Evolutionary conservation across 192 early-diverging fungal species (phyloP), one percentile per base, ranked within the genome.

Genomic region (Funneliformis geosporum): DNA sequence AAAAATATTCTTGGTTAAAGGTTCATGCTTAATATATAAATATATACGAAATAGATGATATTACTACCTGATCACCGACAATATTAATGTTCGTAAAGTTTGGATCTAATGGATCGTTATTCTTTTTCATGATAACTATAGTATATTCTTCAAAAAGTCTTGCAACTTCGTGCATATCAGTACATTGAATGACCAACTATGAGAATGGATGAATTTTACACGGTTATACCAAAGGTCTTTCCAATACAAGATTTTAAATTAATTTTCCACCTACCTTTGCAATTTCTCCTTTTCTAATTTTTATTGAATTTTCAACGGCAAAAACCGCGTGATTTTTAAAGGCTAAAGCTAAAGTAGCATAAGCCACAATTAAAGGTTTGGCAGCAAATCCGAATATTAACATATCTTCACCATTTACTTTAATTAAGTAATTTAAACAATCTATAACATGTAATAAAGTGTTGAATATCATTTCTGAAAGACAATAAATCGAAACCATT

Each of bases 301-400:
- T 99, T 16, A 28, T 12, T 43, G 91, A 92, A 62, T 84, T 87
- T 21, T 55, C 6, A 39, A 9, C 21, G 2, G 70, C 75, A 79
- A 94, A 97, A 25, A 97, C 83, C 46, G 85, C 84, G 62, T 91
- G 83, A 83, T 97, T 97, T 86, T 96, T 94, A 82, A 93, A 97
- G 67, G 96, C 92, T 66, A 94, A 78, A 28, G 89, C 88, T 38
- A 99, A 83, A 3, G 96, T 94, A 27, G 97, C 92, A 80, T 98
- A 95, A 8, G 96, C 97, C 95, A 99, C 98, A 38, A 96, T 92
- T 88, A 98, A 95, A 21, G 98, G 97, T 75, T 97, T 98, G 11
- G 98, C 97, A 80, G 93, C 94, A 82, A 99, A 98, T 78, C 90
- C 91, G 85, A 99, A 96, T 60, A 96, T 91, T 21, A 55, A 55